Evolutionary conservation across 176 grass and related monocot genomes (phyloP), one percentile per base, ranked within the genome.

Genomic region (Olyra latifolia): DNA sequence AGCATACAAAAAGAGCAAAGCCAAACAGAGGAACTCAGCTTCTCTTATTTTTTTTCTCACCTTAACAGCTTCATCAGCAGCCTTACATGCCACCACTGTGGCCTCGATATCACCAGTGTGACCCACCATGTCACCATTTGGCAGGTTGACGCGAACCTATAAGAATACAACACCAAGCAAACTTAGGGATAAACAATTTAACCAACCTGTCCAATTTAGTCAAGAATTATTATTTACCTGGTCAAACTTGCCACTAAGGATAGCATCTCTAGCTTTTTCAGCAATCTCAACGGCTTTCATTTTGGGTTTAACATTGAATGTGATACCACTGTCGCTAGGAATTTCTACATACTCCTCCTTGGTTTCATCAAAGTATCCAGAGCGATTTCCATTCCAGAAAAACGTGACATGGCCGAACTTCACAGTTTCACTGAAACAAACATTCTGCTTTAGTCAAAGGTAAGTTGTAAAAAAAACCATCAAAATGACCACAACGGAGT

Each of bases 311-410:
- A 95, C 90, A 91, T 99, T 99, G 66, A 99, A 99, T 65, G 96
- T 99, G 76, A 99, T 99, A 69, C 96, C 96, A 72, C 16, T 67
- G n/a, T 99, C 96, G 77, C 96, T 99, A 56, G 90, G 96, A 82
- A 99, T 72, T 78, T 99, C 96, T 14, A 95, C 86, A 41, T 99
- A 99, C 62, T 95, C 88, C 86, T 99, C 96, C 90, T 89, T 95
- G 0, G 84, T 75, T 46, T 85, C 59, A 53, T 99, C 90, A n/a
- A 99, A 99, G 78, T 91, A 99, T 59, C 96, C 96, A 0, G 96
- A 99, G 35, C 96, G 96, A 73, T 99, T 99, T n/a, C 96, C 96
- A 2, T 99, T 99, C 96, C 96, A 99, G 93, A 99, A 99, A 88
- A 99, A 99, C 27, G 96, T 99, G 79, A 99, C 96, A 69, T 99